Percentiles rank a stretch among this genome's conserved stretches.
phyloP scores from a whole-genome alignment of 192 early-diverging fungal genomes.

The Chytriomyces sp. region DNA sequence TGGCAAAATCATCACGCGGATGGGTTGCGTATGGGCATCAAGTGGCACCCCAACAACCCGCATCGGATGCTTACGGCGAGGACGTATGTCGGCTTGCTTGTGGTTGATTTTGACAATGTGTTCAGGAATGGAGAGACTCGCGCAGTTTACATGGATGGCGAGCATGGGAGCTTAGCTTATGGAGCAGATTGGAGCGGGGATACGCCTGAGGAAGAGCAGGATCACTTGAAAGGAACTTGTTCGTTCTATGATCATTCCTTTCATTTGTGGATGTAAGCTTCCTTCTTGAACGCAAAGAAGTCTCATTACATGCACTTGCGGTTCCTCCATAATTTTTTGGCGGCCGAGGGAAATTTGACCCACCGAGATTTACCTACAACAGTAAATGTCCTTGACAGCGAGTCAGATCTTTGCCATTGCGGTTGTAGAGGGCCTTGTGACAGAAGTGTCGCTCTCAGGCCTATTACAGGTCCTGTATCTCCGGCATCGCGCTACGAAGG shows the following conservation, averaged over 20 bases:
- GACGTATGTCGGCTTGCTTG: constrained; percentile 92
- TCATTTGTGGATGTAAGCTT: constrained; percentile 43
- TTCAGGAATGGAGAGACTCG: constrained; percentile 1
- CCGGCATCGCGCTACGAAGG: no score
- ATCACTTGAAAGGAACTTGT: constrained; percentile 51
- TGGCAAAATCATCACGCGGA: constrained; percentile 69
- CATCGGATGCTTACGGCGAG: constrained; percentile 72
- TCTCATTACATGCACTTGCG: no score
- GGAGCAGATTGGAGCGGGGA: constrained; percentile 54
- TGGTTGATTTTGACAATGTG: constrained; percentile 60
- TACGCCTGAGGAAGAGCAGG: background rate
- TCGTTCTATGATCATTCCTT: constrained; percentile 62
- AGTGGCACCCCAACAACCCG: constrained; percentile 84
- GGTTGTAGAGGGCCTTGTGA: no score
- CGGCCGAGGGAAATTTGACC: no score
- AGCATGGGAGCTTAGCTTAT: constrained; percentile 51
- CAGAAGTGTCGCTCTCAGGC: no score
- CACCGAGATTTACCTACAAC: no score
- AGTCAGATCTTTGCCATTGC: no score
- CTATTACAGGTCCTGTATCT: no score
- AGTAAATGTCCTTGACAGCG: no score
- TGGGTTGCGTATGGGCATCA: constrained; percentile 89
- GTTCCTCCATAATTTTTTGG: no score
- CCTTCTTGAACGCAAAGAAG: no score
- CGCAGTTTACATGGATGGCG: constrained; percentile 21